Conservation (phyloP, 352 stramenopile species). For the Pythium insidiosum region DNA sequence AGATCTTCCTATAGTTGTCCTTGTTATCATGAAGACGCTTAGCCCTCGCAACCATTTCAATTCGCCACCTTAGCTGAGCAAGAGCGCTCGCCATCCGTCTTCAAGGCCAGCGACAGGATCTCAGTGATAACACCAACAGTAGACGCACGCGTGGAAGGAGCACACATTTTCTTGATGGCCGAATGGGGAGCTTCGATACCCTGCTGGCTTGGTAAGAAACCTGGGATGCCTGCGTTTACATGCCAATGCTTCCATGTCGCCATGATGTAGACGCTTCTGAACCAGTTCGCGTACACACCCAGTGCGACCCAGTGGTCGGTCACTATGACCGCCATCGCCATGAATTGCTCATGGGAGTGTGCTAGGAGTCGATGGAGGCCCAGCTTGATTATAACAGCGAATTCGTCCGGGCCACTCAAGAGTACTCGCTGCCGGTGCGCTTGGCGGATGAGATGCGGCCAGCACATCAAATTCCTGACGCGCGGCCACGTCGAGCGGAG, state of each 20-base stretch:
- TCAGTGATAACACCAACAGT: constrained; percentile 4
- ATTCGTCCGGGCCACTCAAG: no score
- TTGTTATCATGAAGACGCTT: background rate
- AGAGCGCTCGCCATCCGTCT: constrained; percentile 2
- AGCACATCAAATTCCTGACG: no score
- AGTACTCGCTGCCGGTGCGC: no score
- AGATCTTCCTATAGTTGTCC: no score
- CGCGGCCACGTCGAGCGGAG: no score
- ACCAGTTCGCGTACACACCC: constrained; percentile 5
- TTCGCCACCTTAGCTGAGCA: background rate
- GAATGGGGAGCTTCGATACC: constrained; percentile 9
- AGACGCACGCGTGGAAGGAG: background rate
- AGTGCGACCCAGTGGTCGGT: background rate
- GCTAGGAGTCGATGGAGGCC: no score
- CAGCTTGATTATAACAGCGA: no score
- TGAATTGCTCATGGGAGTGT: no score
- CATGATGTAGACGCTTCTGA: background rate
- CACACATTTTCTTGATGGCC: constrained; percentile 7
- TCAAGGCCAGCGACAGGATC: constrained; percentile 4
- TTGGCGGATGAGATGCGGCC: no score
- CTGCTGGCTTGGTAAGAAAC: constrained; percentile 3
- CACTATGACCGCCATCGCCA: no score
- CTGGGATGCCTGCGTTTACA: constrained; percentile 1
- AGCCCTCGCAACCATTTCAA: constrained; percentile 5
- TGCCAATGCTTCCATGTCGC: background rate